These are phyloP conservation scores for Mycogone perniciosa DNA, from an alignment of 2,329 filamentous ascomycete species.

Conservation along the genomic window DNA sequence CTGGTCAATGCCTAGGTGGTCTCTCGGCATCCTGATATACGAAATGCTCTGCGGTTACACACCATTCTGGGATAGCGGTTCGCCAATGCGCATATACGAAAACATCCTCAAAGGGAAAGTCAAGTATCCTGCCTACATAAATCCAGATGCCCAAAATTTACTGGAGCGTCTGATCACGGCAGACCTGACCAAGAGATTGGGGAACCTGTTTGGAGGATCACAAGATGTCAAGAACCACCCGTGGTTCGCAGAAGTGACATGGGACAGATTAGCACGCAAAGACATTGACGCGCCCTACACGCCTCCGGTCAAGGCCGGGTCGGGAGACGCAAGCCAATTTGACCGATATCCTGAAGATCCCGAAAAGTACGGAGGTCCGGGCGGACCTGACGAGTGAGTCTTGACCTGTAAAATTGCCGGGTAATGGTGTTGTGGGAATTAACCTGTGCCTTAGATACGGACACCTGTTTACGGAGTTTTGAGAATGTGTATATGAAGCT, in stretches of 20 bases:
- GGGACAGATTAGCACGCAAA: constrained; percentile 89
- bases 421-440: constrained; percentile 12
- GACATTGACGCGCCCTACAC: constrained; percentile 98
- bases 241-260: constrained; percentile 97
- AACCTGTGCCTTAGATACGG: constrained; percentile 50
- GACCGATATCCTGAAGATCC: constrained; percentile 97
- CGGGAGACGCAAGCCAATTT: constrained; percentile 94
- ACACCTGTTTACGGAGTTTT: constrained; percentile 71
- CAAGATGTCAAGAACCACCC: constrained; percentile 91
- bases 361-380: constrained; percentile 72
- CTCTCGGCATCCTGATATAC: constrained; percentile 93
- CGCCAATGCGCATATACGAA: constrained; percentile 98
- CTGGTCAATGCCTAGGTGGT: constrained; percentile 66
- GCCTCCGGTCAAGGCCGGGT: constrained; percentile 86
- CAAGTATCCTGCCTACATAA: constrained; percentile 94
- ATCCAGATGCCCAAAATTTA: constrained; percentile 88
- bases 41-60: constrained; percentile 99
- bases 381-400: constrained; percentile 79
- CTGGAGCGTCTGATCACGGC: constrained; percentile 89
- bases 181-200: constrained; percentile 89
- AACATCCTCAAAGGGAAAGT: constrained; percentile 95
- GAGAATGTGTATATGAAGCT: constrained; percentile 21
- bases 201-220: constrained; percentile 85
- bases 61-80: constrained; percentile 97
- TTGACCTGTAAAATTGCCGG: background rate